These are phyloP conservation scores for Ascochyta koolunga DNA, from an alignment of 2,329 filamentous ascomycete species.

Conservation along the genomic window DNA sequence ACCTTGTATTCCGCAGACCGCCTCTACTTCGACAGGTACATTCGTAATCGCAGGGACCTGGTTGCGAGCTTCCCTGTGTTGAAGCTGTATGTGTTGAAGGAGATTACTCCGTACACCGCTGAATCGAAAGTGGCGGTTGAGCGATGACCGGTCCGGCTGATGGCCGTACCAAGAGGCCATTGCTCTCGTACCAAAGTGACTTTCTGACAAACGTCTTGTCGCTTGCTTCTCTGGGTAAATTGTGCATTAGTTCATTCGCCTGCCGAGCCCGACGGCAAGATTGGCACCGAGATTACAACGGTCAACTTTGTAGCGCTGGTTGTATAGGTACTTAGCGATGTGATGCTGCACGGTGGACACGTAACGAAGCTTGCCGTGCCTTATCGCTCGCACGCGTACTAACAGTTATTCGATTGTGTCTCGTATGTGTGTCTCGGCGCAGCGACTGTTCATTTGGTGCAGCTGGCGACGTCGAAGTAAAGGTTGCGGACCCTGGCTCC, in stretches of 20 bases:
- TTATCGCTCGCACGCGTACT: slow-evolving; percentile 34
- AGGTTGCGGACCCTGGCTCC: slow-evolving; percentile 7
- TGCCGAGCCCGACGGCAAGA: not conserved
- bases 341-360: slow-evolving; percentile 4
- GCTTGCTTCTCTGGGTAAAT: slow-evolving; percentile 8
- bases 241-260: slow-evolving; percentile 6
- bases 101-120: slow-evolving; percentile 25
- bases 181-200: not conserved
- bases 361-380: slow-evolving; percentile 14
- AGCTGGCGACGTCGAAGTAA: slow-evolving; percentile 19
- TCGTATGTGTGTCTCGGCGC: slow-evolving; percentile 21
- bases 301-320: slow-evolving; percentile 30
- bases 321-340: slow-evolving; percentile 17
- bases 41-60: slow-evolving; percentile 18
- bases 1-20: slow-evolving; percentile 34
- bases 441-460: slow-evolving; percentile 16
- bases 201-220: not conserved
- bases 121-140: slow-evolving; percentile 2
- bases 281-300: not conserved
- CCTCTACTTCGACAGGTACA: slow-evolving; percentile 16
- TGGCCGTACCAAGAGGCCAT: not conserved
- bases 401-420: slow-evolving; percentile 37
- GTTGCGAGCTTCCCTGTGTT: slow-evolving; percentile 15
- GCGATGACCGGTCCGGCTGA: not conserved
- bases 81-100: not conserved